Evolutionary conservation across 2,329 filamentous ascomycete genomes (phyloP).

Genomic region (Chalara sp.): DNA sequence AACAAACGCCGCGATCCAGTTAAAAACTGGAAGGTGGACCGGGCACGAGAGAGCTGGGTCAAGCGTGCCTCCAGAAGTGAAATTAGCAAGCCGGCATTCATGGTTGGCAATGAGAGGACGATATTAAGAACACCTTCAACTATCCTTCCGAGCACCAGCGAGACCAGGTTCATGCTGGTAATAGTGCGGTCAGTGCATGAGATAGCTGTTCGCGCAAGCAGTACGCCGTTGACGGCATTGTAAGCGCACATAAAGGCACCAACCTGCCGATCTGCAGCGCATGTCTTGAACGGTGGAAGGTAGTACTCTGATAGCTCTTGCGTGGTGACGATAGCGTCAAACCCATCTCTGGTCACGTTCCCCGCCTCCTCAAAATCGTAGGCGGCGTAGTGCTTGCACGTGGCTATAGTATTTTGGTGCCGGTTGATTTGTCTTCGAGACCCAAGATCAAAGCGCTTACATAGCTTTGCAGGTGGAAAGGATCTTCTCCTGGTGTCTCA

Average conservation of each 20-base stretch:
- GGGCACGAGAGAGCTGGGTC: conserved; percentile 20
- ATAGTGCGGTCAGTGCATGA: conserved; percentile 44
- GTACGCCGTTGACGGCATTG: background rate
- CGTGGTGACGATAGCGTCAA: background rate
- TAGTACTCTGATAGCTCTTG: background rate
- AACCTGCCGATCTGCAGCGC: background rate
- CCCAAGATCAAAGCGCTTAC: background rate
- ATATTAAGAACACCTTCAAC: conserved; percentile 14
- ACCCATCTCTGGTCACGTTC: background rate
- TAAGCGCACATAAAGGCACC: background rate
- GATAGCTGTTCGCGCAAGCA: background rate
- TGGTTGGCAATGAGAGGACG: conserved; percentile 15
- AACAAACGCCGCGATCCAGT: conserved; percentile 18
- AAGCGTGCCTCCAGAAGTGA: background rate
- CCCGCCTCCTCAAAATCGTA: background rate
- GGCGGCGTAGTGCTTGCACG: background rate
- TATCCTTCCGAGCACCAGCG: conserved; percentile 46
- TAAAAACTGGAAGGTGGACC: conserved; percentile 18
- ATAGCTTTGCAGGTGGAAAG: background rate
- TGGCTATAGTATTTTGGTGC: background rate
- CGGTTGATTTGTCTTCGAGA: background rate
- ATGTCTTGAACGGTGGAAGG: background rate
- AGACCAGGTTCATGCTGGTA: conserved; percentile 39
- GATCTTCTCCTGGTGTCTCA: background rate
- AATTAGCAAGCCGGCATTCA: conserved; percentile 14